phyloP scores from a whole-genome alignment of 805 yeast species.

The Ogataea haglerorum region DNA sequence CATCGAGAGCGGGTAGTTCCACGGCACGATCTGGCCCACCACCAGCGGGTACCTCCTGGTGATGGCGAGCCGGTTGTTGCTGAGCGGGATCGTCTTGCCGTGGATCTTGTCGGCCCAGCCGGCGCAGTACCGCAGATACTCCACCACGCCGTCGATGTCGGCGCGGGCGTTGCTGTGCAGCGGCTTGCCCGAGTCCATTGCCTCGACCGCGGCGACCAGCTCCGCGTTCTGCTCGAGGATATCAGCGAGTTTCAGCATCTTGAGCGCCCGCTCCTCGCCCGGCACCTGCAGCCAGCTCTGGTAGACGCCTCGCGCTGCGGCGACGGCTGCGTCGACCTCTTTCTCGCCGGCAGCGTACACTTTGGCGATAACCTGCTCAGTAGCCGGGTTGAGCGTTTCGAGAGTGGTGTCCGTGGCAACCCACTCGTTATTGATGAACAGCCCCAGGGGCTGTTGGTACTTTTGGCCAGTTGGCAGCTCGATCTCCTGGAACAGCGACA shows the following conservation, averaged over 20 bases:
- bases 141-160: conserved; percentile 46
- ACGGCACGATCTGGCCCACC: conserved; percentile 67
- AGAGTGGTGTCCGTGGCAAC: conserved; percentile 38
- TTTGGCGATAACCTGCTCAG: conserved; percentile 43
- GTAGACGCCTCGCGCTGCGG: conserved; percentile 47
- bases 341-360: conserved; percentile 45
- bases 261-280: conserved; percentile 40
- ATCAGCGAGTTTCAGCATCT: conserved; percentile 47
- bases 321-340: conserved; percentile 51
- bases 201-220: conserved; percentile 48
- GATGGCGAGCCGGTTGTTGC: conserved; percentile 53
- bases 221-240: conserved; percentile 48
- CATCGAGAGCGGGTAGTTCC: conserved; percentile 72
- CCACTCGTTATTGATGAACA: conserved; percentile 57
- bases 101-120: conserved; percentile 60
- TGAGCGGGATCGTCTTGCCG: conserved; percentile 39
- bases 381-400: conserved; percentile 48
- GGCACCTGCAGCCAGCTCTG: conserved; percentile 43
- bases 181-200: conserved; percentile 57
- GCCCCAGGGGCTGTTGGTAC: conserved; percentile 57
- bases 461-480: conserved; percentile 45
- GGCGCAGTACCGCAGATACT: conserved; percentile 50
- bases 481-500: conserved; percentile 18
- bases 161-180: conserved; percentile 43
- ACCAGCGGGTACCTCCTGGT: conserved; percentile 67